Evolutionary conservation across 129 eudicot genomes (phyloP).

Genomic region (Pseudognaphalium luteoalbum): DNA sequence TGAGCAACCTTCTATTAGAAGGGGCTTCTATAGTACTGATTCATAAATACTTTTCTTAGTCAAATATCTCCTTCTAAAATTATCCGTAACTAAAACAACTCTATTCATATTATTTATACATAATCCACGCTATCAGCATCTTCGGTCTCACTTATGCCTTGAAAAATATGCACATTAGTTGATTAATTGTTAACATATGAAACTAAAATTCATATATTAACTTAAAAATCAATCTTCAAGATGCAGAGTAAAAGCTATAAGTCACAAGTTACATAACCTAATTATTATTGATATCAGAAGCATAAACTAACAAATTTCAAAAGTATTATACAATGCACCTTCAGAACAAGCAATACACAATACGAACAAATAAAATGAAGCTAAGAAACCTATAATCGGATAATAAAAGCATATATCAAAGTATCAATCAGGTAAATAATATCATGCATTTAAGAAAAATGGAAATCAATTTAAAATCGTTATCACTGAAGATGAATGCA

Average conservation of each 20-base stretch:
- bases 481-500: not conserved
- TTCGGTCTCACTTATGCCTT: not conserved
- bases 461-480: conserved; percentile 15
- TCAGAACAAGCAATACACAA: conserved; percentile 11
- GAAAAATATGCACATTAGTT: not conserved
- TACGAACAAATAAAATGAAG: not conserved
- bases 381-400: conserved; percentile 6
- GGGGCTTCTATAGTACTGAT: not conserved
- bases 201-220: too few relatives aligned
- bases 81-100: not conserved
- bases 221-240: not conserved
- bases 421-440: conserved; percentile 1
- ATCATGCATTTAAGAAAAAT: conserved; percentile 17
- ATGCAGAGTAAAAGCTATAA: not conserved
- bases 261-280: not conserved
- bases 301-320: not conserved
- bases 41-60: not conserved
- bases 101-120: not conserved
- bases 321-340: not conserved
- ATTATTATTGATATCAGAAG: not conserved
- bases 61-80: not conserved
- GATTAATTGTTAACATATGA: not conserved
- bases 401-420: not conserved
- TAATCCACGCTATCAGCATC: not conserved
- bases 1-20: not conserved